Base-by-base conservation (phyloP, 116 monocot genomes). In the Zostera marina region DNA sequence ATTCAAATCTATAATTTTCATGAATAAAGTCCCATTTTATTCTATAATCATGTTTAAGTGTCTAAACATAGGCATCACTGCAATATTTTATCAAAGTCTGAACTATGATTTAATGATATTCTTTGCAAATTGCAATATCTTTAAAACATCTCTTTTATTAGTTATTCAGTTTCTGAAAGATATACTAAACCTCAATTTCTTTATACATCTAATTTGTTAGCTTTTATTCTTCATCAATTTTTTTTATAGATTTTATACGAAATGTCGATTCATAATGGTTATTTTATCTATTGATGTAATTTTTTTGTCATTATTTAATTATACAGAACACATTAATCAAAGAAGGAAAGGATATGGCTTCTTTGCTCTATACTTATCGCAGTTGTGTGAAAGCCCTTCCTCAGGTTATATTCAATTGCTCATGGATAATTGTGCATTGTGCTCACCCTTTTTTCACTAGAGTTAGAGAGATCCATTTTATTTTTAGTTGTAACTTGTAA, bases 341-440 rank as follows among this genome's bases (percentile, higher is more conserved):
- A 76, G 96, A 96, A 80, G 96, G 96, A 60, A 96, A 76, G 42
- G 96, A 96, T 58, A 88, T 96, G 96, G 65, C 81, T 59, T 82
- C 96, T 61, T 53, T 85, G 69, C 52, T 96, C 26, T 96, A 96
- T 70, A 96, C 89, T 47, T 96, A 96, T 62, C 85, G 96, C 49
- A 96, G 96, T 66, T 96, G 96, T 66, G 96, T 96, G 46, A 96
- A 96, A 80, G 96, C 96, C 52, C 89, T 96, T 62, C 96, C 96
- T 41, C 94, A 94, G 84, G 94, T 94, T 77, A 23, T 42, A 14
- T n/a, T n/a, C n/a, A n/a, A n/a, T n/a, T n/a, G n/a, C 6, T 60
- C 25, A 46, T 60, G 7, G 24, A 14, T 22, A 45, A 41, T 38
- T 19, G 16, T 19, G 4, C 42, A 41, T 38, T 19, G 16, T 19